Conservation (phyloP, 2,329 filamentous ascomycete species). For the Neoascochyta sp. region DNA sequence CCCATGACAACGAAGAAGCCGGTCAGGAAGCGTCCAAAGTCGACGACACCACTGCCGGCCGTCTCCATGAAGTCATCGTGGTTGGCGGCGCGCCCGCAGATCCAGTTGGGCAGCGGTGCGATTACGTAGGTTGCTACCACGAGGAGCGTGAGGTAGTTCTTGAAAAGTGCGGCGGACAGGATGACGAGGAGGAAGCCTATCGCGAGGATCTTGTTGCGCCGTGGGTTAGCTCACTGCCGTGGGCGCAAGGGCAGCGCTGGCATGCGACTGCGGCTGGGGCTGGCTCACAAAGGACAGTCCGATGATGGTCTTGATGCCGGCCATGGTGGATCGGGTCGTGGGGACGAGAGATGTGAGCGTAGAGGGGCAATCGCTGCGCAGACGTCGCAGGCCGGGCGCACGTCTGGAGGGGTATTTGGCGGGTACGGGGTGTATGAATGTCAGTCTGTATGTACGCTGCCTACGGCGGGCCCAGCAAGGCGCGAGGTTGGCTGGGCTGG, state of each 20-base stretch:
- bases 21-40: constrained; percentile 90
- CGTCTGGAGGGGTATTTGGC: no score
- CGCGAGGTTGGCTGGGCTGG: constrained; percentile 7
- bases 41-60: constrained; percentile 77
- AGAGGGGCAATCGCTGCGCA: no score
- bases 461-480: constrained; percentile 1
- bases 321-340: constrained; percentile 53
- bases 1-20: constrained; percentile 97
- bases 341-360: background rate
- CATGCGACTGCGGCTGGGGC: constrained; percentile 16
- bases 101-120: constrained; percentile 94
- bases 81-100: constrained; percentile 82
- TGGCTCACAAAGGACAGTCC: constrained; percentile 84
- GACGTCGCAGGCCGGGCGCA: no score
- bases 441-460: background rate
- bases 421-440: no score
- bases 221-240: constrained; percentile 4
- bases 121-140: constrained; percentile 95
- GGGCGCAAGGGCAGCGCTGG: constrained; percentile 4
- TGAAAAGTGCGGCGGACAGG: constrained; percentile 90
- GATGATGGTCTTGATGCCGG: constrained; percentile 98
- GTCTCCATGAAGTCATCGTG: constrained; percentile 94
- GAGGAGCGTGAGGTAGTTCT: constrained; percentile 90
- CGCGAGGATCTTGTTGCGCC: constrained; percentile 67
- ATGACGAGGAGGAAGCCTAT: constrained; percentile 99